phyloP scores from a whole-genome alignment of 2,329 filamentous ascomycete genomes.

The Knufia petricola region DNA sequence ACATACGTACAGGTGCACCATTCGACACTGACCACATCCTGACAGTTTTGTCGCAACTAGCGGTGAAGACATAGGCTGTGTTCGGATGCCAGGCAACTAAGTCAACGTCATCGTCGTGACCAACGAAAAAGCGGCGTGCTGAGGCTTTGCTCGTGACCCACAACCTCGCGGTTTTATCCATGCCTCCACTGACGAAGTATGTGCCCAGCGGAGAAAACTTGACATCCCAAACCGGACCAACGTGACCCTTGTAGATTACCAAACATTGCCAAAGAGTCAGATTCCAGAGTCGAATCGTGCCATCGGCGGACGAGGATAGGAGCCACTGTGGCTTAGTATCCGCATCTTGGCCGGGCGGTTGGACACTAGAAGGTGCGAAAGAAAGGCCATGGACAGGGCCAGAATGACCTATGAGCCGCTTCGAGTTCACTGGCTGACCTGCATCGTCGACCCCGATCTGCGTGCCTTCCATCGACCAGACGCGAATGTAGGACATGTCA shows the following conservation, averaged over 20 bases:
- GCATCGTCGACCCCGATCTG: constrained; percentile 60
- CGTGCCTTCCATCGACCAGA: constrained; percentile 85
- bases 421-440: constrained; percentile 60
- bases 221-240: constrained; percentile 78
- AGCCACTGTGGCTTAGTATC: constrained; percentile 60
- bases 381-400: constrained; percentile 81
- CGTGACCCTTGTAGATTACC: constrained; percentile 87
- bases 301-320: constrained; percentile 78
- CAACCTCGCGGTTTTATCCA: constrained; percentile 80
- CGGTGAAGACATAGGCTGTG: constrained; percentile 85
- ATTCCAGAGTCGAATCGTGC: constrained; percentile 84
- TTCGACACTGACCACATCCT: constrained; percentile 95
- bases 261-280: constrained; percentile 85
- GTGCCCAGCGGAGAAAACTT: constrained; percentile 88
- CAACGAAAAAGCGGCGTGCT: constrained; percentile 76
- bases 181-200: constrained; percentile 81
- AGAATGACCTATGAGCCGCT: constrained; percentile 73
- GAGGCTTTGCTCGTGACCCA: constrained; percentile 93
- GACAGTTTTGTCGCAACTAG: constrained; percentile 83
- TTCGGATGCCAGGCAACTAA: constrained; percentile 91
- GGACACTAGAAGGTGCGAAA: constrained; percentile 63
- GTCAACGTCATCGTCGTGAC: constrained; percentile 89
- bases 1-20: constrained; percentile 79
- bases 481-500: constrained; percentile 85
- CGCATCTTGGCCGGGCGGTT: constrained; percentile 38